Base-by-base conservation (phyloP, 306 rosid genomes). In the Arachis stenosperma region DNA sequence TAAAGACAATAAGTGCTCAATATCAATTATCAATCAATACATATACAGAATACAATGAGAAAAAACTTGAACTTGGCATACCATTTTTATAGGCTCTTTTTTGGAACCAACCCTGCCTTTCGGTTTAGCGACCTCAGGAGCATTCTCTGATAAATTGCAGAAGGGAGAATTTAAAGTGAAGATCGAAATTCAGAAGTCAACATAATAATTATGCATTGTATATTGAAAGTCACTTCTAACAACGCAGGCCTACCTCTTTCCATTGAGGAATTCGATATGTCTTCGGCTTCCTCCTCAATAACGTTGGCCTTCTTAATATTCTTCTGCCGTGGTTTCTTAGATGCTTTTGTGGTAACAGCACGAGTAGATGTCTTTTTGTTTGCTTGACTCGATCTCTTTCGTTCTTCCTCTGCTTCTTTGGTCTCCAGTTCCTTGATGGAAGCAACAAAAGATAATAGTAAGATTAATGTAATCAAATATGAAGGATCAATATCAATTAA, bases 321-420 rank as follows among this genome's bases (percentile, higher is more conserved):
- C 83, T 90, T 91, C 6, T 89, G 89, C 7, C 92, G 91, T 22
- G 91, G 89, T 65, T 73, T 78, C 68, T 89, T 91, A 9, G 92
- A 81, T 9, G 89, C 92, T 77, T 52, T 50, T 5, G 55, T 50
- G n/a, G 55, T 5, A 67, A 44, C 74, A 6, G 81, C 75, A 5
- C 50, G 82, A 61, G 37, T 29, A 17, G 70, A 3, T 1, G 77
- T 29, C 70, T 69, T 84, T 78, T 55, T 85, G 39, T 58, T 83
- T 77, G 75, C 75, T 78, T 81, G 83, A 69, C 85, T 83, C 56
- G 78, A 54, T 60, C 86, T 81, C 84, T 80, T 86, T 65, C 78
- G 82, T n/a, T 67, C 78, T 75, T 85, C 90, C 70, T 88, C 90
- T 40, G 89, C 91, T 43, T 91, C 96, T 75, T 52, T 83, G 52